Evolutionary conservation across 2,329 filamentous ascomycete genomes (phyloP).

Genomic region (Colletotrichum caudatum): DNA sequence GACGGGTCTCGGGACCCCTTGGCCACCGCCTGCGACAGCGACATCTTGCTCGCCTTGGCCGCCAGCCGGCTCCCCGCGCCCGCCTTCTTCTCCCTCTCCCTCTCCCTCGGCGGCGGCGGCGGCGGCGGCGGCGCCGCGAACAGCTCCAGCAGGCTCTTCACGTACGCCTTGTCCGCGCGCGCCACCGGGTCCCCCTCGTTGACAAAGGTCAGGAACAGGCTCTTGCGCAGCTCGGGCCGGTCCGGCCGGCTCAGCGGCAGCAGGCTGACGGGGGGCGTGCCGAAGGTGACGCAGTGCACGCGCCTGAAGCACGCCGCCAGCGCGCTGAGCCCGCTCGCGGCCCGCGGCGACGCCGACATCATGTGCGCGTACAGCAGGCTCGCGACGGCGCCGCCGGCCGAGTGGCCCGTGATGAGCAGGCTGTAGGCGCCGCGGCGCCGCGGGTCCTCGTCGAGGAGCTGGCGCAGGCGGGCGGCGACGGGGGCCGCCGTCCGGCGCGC

Average conservation of each 20-base stretch:
- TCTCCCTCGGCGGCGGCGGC: no score
- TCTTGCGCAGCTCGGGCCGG: conserved; percentile 66
- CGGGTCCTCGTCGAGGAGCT: conserved; percentile 79
- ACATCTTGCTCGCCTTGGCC: conserved; percentile 15
- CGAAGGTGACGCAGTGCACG: conserved; percentile 87
- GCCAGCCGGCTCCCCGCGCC: conserved; percentile 17
- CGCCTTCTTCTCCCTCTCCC: conserved; percentile 36
- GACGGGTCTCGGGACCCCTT: conserved; percentile 29
- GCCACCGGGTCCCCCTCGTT: conserved; percentile 89
- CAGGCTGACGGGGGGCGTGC: conserved; percentile 82
- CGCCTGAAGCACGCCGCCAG: conserved; percentile 80
- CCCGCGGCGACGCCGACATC: conserved; percentile 64
- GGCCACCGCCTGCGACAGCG: conserved; percentile 41
- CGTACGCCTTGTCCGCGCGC: conserved; percentile 80
- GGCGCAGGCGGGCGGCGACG: conserved; percentile 76
- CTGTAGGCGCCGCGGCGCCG: conserved; percentile 73
- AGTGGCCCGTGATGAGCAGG: conserved; percentile 87
- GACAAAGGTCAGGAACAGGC: conserved; percentile 81
- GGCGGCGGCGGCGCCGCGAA: conserved; percentile 74
- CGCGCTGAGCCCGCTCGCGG: conserved; percentile 75
- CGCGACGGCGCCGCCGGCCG: conserved; percentile 86
- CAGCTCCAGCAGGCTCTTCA: conserved; percentile 78
- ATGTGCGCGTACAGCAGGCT: conserved; percentile 86
- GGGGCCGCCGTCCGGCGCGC: conserved; percentile 80
- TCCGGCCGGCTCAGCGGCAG: conserved; percentile 74